These are phyloP conservation scores for Dalbergia cultrata DNA, from an alignment of 306 rosid genomes.

Conservation along the genomic window DNA sequence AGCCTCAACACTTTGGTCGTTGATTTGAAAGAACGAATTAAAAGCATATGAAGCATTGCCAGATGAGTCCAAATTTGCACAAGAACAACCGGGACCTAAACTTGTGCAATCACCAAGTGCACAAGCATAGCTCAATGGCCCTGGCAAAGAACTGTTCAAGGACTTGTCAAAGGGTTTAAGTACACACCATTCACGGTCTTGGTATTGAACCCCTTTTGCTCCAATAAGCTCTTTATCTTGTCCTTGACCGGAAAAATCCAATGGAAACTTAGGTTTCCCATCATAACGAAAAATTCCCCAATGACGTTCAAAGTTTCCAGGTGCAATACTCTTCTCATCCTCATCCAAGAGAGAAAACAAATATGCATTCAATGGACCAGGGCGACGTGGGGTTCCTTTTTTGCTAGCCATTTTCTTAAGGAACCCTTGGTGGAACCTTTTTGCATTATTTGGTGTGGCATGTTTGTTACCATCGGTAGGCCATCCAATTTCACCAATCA, in stretches of 20 bases:
- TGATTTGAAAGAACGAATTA: conserved; percentile 70
- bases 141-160: neutral
- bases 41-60: conserved; percentile 69
- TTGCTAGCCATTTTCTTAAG: conserved; percentile 59
- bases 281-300: conserved; percentile 81
- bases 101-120: conserved; percentile 64
- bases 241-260: conserved; percentile 70
- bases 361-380: conserved; percentile 47
- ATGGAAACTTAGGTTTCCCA: conserved; percentile 67
- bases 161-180: neutral
- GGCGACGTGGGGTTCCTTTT: conserved; percentile 67
- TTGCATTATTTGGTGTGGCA: conserved; percentile 51
- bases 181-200: conserved; percentile 70
- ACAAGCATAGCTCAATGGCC: conserved; percentile 60
- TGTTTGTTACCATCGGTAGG: conserved; percentile 74
- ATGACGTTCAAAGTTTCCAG: conserved; percentile 83
- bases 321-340: conserved; percentile 66
- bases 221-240: conserved; percentile 47
- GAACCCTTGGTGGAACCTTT: conserved; percentile 70
- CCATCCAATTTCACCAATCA: conserved; percentile 91
- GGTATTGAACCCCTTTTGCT: conserved; percentile 71
- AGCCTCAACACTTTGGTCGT: conserved; percentile 67
- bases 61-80: conserved; percentile 39
- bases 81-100: conserved; percentile 54
- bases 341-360: conserved; percentile 74